Evolutionary conservation across 78 protist genomes (phyloP).

Genomic region (Guillardia theta): DNA sequence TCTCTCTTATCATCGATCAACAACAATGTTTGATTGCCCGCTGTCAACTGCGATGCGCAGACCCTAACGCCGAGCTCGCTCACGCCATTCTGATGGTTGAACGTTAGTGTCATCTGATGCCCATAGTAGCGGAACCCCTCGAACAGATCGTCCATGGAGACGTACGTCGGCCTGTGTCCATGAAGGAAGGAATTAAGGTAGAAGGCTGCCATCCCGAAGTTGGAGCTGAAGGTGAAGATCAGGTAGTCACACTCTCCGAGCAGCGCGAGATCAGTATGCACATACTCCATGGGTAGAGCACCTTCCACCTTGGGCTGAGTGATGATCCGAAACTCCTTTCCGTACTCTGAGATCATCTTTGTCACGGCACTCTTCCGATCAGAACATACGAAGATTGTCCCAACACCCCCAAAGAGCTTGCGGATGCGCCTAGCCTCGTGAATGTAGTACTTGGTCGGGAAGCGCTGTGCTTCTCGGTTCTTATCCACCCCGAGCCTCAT

Average conservation of each 20-base stretch:
- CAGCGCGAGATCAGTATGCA: slow-evolving; percentile 5
- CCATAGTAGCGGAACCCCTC: slow-evolving; percentile 45
- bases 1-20: not conserved
- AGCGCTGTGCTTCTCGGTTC: slow-evolving; percentile 12
- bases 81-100: not conserved
- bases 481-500: slow-evolving; percentile 33
- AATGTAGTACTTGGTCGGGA: slow-evolving; percentile 43
- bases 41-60: not conserved
- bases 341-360: not conserved
- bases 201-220: slow-evolving; percentile 19
- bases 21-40: not conserved
- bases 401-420: slow-evolving; percentile 13
- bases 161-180: slow-evolving; percentile 27
- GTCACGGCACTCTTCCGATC: not conserved
- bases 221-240: slow-evolving; percentile 3
- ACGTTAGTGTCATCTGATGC: slow-evolving; percentile 6
- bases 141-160: slow-evolving; percentile 36
- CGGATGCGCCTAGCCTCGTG: slow-evolving; percentile 39
- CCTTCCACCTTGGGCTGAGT: not conserved
- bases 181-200: not conserved
- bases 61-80: not conserved
- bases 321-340: slow-evolving; percentile 2
- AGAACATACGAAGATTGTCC: slow-evolving; percentile 38
- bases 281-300: slow-evolving; percentile 15
- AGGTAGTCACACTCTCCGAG: slow-evolving; percentile 12